phyloP scores from a whole-genome alignment of 2,329 filamentous ascomycete genomes.

The Hirsutella thompsonii region DNA sequence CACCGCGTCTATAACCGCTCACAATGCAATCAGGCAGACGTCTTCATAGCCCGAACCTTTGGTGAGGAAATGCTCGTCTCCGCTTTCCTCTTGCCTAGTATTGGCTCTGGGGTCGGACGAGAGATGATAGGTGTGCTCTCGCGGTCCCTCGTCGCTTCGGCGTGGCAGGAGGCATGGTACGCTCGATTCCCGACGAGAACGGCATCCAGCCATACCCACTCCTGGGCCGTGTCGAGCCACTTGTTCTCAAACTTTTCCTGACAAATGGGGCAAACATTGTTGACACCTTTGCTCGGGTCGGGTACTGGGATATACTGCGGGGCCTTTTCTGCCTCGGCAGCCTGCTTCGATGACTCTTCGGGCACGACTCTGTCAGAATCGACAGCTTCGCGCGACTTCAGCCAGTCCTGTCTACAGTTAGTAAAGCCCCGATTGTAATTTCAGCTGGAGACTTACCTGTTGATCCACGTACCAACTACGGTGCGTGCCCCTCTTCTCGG shows the following conservation, averaged over 20 bases:
- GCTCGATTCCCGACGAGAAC: conserved; percentile 64
- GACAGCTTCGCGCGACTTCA: conserved; percentile 68
- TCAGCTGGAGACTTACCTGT: conserved; percentile 40
- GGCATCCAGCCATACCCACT: conserved; percentile 95
- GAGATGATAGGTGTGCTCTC: conserved; percentile 27
- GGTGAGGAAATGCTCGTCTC: conserved; percentile 38
- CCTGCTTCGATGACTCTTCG: conserved; percentile 18
- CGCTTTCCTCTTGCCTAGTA: conserved; percentile 64
- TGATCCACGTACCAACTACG: conserved; percentile 93
- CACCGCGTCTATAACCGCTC: not conserved
- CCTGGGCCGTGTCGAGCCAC: conserved; percentile 85
- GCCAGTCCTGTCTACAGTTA: conserved; percentile 59
- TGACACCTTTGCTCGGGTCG: conserved; percentile 59
- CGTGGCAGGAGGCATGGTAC: conserved; percentile 83
- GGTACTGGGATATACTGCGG: conserved; percentile 73
- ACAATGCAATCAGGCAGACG: conserved; percentile 15
- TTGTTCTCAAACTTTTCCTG: conserved; percentile 89
- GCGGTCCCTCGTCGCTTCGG: conserved; percentile 62
- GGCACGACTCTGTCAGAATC: conserved; percentile 42
- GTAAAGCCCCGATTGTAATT: not conserved
- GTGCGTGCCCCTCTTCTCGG: conserved; percentile 74
- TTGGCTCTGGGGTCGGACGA: conserved; percentile 47
- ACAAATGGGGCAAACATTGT: conserved; percentile 81
- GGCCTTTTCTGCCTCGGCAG: conserved; percentile 23
- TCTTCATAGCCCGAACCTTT: conserved; percentile 23